A percentile compares a stretch with the other conserved stretches of the same genome.
phyloP scores from a whole-genome alignment of 169 alveolate species.

The Cardiosporidium cionae region DNA sequence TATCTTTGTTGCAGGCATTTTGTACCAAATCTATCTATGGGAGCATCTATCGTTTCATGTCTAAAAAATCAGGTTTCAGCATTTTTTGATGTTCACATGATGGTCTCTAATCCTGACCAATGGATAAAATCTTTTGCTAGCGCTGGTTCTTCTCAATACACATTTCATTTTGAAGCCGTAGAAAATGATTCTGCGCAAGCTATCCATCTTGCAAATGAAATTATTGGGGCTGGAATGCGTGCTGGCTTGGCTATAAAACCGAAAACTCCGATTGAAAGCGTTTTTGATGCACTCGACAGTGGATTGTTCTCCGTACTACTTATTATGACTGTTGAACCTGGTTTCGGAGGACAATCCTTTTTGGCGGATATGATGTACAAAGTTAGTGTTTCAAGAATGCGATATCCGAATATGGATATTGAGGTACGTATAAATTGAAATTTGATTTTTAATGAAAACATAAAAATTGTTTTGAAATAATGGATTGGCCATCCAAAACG shows the following conservation, averaged over 20 bases:
- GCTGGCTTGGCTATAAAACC: conserved; percentile 71
- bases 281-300: conserved; percentile 9
- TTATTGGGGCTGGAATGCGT: conserved; percentile 42
- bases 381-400: conserved; percentile 13
- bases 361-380: conserved; percentile 69
- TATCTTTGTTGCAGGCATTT: conserved; percentile 39
- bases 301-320: conserved; percentile 55
- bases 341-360: conserved; percentile 81
- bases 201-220: not conserved
- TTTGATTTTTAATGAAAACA: not conserved
- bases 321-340: conserved; percentile 86
- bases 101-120: conserved; percentile 64
- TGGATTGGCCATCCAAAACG: not conserved
- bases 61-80: conserved; percentile 45
- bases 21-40: conserved; percentile 74
- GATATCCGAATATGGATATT: conserved; percentile 2
- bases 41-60: conserved; percentile 61
- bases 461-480: not conserved
- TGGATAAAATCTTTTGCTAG: conserved; percentile 60
- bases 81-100: conserved; percentile 72
- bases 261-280: conserved; percentile 43
- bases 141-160: conserved; percentile 63
- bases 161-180: conserved; percentile 72
- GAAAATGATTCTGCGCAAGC: conserved; percentile 28
- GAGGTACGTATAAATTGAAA: not conserved